These are phyloP conservation scores for Chalciporus sp. DNA, from an alignment of 1,284 basidiomycete species.

Conservation along the genomic window DNA sequence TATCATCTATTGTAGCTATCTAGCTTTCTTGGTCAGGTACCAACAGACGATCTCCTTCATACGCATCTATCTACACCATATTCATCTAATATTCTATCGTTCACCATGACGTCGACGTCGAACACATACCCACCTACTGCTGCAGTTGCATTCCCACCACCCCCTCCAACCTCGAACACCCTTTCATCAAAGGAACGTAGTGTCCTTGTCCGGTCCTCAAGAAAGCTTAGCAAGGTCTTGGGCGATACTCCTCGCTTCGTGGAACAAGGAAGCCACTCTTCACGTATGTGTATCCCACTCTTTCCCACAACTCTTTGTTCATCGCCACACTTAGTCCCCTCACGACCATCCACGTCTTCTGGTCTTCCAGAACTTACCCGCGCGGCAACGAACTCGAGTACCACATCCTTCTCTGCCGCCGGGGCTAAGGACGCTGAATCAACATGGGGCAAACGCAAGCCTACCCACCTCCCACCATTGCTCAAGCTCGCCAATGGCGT, in stretches of 20 bases:
- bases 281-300: slow-evolving; percentile 6
- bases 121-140: slow-evolving; percentile 17
- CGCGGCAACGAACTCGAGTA: background rate
- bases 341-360: background rate
- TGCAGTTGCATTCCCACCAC: slow-evolving; percentile 49
- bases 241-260: slow-evolving; percentile 62
- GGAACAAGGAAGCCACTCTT: slow-evolving; percentile 34
- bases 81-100: slow-evolving; percentile 12
- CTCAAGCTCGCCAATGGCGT: slow-evolving; percentile 14
- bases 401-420: background rate
- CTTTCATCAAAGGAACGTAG: slow-evolving; percentile 54
- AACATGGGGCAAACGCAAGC: slow-evolving; percentile 31
- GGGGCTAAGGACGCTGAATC: slow-evolving; percentile 8
- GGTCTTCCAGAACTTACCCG: slow-evolving; percentile 4
- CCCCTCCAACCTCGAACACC: slow-evolving; percentile 63
- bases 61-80: background rate
- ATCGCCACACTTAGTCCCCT: background rate
- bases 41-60: background rate
- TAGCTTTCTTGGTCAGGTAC: background rate
- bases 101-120: slow-evolving; percentile 1
- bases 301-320: background rate
- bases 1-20: background rate
- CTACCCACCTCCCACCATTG: slow-evolving; percentile 28
- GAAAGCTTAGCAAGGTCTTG: slow-evolving; percentile 61
- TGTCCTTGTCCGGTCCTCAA: slow-evolving; percentile 58